Conservation (phyloP, 2,329 filamentous ascomycete species). For the Claviceps paspali region DNA sequence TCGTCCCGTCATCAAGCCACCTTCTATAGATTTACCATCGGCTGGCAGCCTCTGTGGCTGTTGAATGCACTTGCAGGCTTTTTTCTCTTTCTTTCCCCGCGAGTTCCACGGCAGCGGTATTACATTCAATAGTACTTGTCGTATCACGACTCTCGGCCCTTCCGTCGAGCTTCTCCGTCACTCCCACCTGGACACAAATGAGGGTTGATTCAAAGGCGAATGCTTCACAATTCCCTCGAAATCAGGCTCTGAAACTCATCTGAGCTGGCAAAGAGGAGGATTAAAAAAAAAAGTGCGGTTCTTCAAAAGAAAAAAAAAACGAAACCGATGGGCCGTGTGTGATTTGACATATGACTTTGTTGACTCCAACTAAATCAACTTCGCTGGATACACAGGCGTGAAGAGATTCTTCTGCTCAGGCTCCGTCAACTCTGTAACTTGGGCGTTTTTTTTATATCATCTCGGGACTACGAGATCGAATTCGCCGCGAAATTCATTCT, state of each 20-base stretch:
- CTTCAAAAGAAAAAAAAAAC: not conserved
- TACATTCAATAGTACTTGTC: not conserved
- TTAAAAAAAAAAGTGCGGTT: not conserved
- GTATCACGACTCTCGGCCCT: not conserved
- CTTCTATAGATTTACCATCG: not conserved
- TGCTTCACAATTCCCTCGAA: not conserved
- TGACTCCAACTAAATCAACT: not conserved
- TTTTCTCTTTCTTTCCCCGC: too few species aligned
- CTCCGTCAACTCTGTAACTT: too few species aligned
- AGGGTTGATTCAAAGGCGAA: not conserved
- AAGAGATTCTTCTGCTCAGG: not conserved
- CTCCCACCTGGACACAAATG: not conserved
- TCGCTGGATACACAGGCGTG: not conserved
- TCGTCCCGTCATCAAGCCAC: too few species aligned
- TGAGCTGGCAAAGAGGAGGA: not conserved
- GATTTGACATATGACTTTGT: not conserved
- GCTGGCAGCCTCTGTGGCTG: not conserved
- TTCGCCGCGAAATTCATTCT: too few species aligned
- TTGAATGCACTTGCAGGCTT: too few species aligned
- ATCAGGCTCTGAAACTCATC: not conserved
- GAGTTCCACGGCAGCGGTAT: constrained; percentile 1
- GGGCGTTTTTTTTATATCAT: too few species aligned
- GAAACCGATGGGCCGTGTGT: not conserved
- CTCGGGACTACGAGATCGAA: too few species aligned
- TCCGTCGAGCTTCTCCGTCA: not conserved